A percentile compares a stretch with the other conserved stretches of the same genome.
These are phyloP conservation scores for Hypericum androsaemum DNA, from an alignment of 345 rosid genomes.

Conservation along the genomic window DNA sequence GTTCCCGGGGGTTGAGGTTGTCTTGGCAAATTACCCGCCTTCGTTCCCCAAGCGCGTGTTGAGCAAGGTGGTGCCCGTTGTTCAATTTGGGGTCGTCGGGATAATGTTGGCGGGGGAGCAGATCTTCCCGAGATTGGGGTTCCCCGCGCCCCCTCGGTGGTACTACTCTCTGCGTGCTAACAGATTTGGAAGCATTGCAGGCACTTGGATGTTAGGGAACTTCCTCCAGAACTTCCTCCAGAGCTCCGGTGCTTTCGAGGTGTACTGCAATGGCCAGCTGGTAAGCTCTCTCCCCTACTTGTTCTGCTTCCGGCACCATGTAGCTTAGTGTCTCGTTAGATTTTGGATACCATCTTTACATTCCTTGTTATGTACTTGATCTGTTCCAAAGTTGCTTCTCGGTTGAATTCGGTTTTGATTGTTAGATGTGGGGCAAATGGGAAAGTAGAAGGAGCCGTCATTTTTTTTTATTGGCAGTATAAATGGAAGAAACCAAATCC, in stretches of 20 bases:
- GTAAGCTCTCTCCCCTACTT: constrained; percentile 8
- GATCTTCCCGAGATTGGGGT: constrained; percentile 24
- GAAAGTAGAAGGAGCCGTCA: no score
- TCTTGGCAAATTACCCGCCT: constrained; percentile 24
- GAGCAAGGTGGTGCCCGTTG: constrained; percentile 22
- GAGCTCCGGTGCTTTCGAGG: constrained; percentile 30
- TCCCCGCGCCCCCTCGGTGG: constrained; percentile 24
- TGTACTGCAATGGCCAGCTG: constrained; percentile 21
- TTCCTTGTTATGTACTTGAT: neutral
- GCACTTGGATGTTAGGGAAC: constrained; percentile 26
- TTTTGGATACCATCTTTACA: neutral
- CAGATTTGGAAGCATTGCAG: constrained; percentile 25
- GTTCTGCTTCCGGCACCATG: neutral
- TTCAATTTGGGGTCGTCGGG: constrained; percentile 27
- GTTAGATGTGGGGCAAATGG: no score
- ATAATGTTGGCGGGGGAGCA: constrained; percentile 26
- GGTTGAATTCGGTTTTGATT: no score
- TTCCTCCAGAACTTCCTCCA: constrained; percentile 23
- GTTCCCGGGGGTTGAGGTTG: constrained; percentile 17
- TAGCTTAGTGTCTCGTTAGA: neutral
- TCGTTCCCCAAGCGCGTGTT: constrained; percentile 18
- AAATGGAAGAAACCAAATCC: no score
- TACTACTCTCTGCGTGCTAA: constrained; percentile 25
- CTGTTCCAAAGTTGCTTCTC: no score
- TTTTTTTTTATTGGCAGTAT: no score